phyloP scores from a whole-genome alignment of 306 rosid genomes.

The Corylus americana region DNA sequence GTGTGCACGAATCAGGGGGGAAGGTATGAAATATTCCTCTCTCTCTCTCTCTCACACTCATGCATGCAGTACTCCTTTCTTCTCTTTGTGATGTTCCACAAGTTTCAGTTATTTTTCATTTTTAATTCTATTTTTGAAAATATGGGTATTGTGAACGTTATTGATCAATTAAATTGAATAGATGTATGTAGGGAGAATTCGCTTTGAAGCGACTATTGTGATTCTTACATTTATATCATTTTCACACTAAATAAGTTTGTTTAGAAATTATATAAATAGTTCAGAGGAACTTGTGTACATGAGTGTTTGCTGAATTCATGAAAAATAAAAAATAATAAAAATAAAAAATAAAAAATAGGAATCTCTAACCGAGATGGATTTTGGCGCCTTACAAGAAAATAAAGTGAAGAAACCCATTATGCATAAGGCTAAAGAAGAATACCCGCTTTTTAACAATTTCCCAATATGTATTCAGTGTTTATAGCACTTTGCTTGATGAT shows the following conservation, averaged over 20 bases:
- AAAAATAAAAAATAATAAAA: no score
- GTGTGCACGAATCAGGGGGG: conserved; percentile 59
- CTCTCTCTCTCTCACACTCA: neutral
- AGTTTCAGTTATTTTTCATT: neutral
- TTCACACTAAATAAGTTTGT: neutral
- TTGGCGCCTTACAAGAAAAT: neutral
- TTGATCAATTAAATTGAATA: neutral
- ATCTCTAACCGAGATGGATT: neutral
- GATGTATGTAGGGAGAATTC: neutral
- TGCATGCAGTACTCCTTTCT: neutral
- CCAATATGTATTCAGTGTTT: neutral
- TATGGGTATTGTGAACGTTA: neutral
- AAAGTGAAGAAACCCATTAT: neutral
- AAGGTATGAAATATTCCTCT: conserved; percentile 20
- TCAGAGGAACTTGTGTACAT: neutral
- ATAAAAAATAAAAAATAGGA: no score
- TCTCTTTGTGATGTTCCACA: neutral
- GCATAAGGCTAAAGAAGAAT: neutral
- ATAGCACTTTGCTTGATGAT: neutral
- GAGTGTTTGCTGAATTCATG: neutral
- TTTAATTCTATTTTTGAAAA: neutral
- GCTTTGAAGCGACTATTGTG: no score
- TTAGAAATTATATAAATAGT: neutral
- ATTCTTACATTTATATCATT: neutral
- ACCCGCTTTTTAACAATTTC: neutral